These are phyloP conservation scores for Wickerhamiella australiensis DNA, from an alignment of 805 yeast species.

Conservation along the genomic window DNA sequence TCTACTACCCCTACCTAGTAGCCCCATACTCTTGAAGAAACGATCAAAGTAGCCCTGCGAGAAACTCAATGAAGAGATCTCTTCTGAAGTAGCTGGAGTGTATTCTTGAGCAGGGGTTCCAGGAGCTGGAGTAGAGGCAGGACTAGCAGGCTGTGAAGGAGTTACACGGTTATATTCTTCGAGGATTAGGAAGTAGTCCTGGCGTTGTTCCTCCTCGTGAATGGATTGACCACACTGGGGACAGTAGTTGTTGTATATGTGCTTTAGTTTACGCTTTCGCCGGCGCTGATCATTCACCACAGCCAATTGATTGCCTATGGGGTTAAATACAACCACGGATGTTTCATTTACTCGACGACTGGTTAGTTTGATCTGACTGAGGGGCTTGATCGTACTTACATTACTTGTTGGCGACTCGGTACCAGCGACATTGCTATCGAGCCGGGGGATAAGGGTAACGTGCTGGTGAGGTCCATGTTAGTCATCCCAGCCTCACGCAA, in stretches of 20 bases:
- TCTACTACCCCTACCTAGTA: conserved; percentile 71
- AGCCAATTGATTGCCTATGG: conserved; percentile 8
- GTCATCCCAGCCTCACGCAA: too few species aligned
- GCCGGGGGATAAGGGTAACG: not conserved
- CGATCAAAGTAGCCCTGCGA: conserved; percentile 69
- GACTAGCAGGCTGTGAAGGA: not conserved
- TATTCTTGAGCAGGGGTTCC: not conserved
- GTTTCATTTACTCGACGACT: conserved; percentile 12
- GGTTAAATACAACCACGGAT: conserved; percentile 12
- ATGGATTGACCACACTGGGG: conserved; percentile 11
- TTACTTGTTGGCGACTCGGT: conserved; percentile 7
- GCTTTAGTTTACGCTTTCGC: not conserved
- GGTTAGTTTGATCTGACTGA: not conserved
- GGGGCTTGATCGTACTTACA: conserved; percentile 10
- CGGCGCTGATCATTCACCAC: conserved; percentile 4
- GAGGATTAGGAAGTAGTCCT: conserved; percentile 11
- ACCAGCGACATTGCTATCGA: conserved; percentile 9
- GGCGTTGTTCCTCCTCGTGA: not conserved
- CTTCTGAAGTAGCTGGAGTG: not conserved
- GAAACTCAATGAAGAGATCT: conserved; percentile 35
- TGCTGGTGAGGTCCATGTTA: not conserved
- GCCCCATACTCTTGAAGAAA: conserved; percentile 47
- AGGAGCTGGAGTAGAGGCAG: not conserved
- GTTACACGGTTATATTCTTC: conserved; percentile 3
- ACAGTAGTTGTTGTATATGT: conserved; percentile 1